Evolutionary conservation across 139 green algal genomes (phyloP), one percentile per base, ranked within the genome.

Genomic region (Picochlorum sp.): DNA sequence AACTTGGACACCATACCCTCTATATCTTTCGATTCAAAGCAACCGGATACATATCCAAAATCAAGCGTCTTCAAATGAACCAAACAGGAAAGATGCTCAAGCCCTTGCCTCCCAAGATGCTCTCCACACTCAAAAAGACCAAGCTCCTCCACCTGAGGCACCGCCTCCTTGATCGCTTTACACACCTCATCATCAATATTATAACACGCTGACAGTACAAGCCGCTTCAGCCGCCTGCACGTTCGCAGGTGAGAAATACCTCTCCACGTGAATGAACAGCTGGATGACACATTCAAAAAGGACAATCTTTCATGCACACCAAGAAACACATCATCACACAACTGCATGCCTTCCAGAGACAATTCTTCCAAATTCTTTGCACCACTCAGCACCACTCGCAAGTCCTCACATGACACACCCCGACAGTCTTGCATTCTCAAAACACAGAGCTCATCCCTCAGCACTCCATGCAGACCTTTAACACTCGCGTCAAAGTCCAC

Each of bases 121-220:
- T 76, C 70, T 3, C 70, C 70, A 3, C 56, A 30, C 57, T 76
- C 70, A 72, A 76, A 76, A 37, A 76, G 63, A 2, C 54, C 44
- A 41, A 76, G 38, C 44, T 44, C 61, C 21, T 45, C 24, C 16
- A 76, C 44, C 18, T 58, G 41, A 4, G 64, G 64, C 62, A 72
- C 34, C 14, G n/a, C 44, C 5, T 26, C 49, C 0, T 26, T 49
- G 4, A 73, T 57, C 6, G 65, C 58, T 6, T 15, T 61, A 46
- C 71, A 64, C 45, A 56, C 46, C 15, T 44, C 38, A 64, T 73
- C 71, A 49, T 67, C 66, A 28, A 77, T 58, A 38, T 73, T 64
- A 34, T 37, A 69, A 58, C 71, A 77, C 21, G 71, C 71, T 24
- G 65, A 47, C 2, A 73, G 14, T 2, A 73, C n/a, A 14, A 77